Base-by-base conservation (phyloP, 108 stramenopile species). In the Cyclotella atomus region DNA sequence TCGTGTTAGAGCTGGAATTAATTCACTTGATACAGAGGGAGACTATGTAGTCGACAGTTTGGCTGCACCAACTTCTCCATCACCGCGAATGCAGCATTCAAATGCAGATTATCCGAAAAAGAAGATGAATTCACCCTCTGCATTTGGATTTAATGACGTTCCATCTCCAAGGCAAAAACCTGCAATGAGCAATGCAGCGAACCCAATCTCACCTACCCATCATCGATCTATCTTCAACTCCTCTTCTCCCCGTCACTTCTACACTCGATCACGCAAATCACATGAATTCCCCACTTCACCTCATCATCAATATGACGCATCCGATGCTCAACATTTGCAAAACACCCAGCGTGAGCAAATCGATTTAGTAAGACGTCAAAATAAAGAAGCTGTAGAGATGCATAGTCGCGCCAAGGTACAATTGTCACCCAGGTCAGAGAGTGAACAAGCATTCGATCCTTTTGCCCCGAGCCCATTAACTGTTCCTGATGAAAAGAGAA, bases 221-320 rank as follows among this genome's bases (percentile, higher is more conserved):
- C 16, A 9, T 17, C 9, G 47, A n/a, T n/a, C 16, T 4, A 49
- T 49, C 4, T 49, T 49, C n/a, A 49, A 49, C n/a, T 49, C 47
- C n/a, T 4, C 16, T 19, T 49, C 47, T 17, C 47, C n/a, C 4
- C 47, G 47, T n/a, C 47, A 49, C n/a, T 12, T n/a, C 4, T 49
- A 9, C n/a, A n/a, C 16, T n/a, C 9, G 47, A n/a, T 49, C n/a
- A 19, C 47, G 47, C n/a, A 49, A n/a, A 41, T 9, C 38, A 4
- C n/a, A n/a, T 49, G 47, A 10, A 4, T 10, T n/a, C 47, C 47
- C 47, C 47, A 49, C 47, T n/a, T n/a, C n/a, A n/a, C n/a, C n/a
- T n/a, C 12, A 65, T 52, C 65, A 49, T 17, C 47, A 65, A 65
- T 65, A 65, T 36, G 33, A 68, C 30, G 29, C 15, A 32, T 28